Evolutionary conservation across 768 basidiomycete genomes (phyloP).

Genomic region (Leccinellum albellum): DNA sequence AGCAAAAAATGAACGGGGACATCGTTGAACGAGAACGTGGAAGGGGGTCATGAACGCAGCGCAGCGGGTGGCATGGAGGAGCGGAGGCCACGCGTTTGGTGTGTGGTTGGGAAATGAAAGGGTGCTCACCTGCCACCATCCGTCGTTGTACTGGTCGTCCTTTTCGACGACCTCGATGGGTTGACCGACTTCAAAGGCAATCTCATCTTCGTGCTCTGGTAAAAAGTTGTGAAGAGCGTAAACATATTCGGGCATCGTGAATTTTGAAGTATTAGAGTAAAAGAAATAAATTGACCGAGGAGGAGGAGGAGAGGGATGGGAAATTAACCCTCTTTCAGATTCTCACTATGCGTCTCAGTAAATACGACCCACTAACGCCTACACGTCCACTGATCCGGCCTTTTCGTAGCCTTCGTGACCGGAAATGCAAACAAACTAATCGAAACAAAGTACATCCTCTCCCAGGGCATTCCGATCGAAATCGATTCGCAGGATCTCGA

Average conservation of each 20-base stretch:
- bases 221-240: slow-evolving; percentile 84
- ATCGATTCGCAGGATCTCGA: slow-evolving; percentile 79
- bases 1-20: slow-evolving; percentile 24
- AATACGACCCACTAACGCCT: not conserved
- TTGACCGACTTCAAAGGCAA: slow-evolving; percentile 81
- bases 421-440: slow-evolving; percentile 90
- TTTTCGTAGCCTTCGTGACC: slow-evolving; percentile 83
- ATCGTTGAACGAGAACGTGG: slow-evolving; percentile 22
- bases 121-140: slow-evolving; percentile 82
- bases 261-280: no score
- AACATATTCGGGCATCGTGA: slow-evolving; percentile 73
- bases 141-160: slow-evolving; percentile 90
- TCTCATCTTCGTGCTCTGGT: slow-evolving; percentile 94
- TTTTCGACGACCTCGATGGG: slow-evolving; percentile 86
- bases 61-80: slow-evolving; percentile 4
- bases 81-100: slow-evolving; percentile 6
- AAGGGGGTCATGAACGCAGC: slow-evolving; percentile 3
- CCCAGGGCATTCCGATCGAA: slow-evolving; percentile 59
- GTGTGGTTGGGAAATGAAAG: slow-evolving; percentile 11
- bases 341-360: slow-evolving; percentile 28
- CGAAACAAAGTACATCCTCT: slow-evolving; percentile 84
- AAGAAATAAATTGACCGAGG: no score
- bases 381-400: slow-evolving; percentile 7
- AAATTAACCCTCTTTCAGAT: not conserved
- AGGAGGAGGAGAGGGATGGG: not conserved